These are phyloP conservation scores for Colletotrichum tropicale DNA, from an alignment of 2,329 filamentous ascomycete genomes.

Conservation along the genomic window DNA sequence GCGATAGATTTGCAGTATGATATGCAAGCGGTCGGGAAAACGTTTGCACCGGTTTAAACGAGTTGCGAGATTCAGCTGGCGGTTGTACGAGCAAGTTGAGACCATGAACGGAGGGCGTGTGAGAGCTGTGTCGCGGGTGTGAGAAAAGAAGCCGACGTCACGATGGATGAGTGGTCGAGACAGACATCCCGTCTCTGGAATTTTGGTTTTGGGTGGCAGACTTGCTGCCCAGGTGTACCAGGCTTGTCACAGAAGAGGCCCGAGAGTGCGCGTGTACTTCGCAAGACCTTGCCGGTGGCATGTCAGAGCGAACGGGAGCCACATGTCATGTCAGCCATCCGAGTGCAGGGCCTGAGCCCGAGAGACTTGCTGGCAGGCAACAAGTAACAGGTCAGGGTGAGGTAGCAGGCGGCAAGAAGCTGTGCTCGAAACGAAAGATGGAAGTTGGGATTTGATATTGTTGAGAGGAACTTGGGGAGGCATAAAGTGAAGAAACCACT, in stretches of 20 bases:
- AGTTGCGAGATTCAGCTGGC: not conserved
- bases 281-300: not conserved
- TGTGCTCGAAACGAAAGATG: not conserved
- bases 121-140: not conserved
- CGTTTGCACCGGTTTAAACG: not conserved
- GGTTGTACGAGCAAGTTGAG: not conserved
- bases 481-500: not conserved
- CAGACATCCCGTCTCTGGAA: not conserved
- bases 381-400: not conserved
- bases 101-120: not conserved
- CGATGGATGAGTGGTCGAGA: not conserved
- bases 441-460: not conserved
- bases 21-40: not conserved
- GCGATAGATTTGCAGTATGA: not conserved
- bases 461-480: not conserved
- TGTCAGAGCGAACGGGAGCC: not conserved
- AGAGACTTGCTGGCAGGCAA: not conserved
- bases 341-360: not conserved
- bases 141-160: not conserved
- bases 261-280: not conserved
- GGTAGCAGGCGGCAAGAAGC: not conserved
- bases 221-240: slow-evolving; percentile 2
- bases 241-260: slow-evolving; percentile 13
- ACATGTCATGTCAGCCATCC: not conserved
- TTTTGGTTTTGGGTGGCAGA: not conserved